Percentiles rank a stretch among this genome's conserved stretches.
phyloP scores from a whole-genome alignment of 2,329 filamentous ascomycete species.

The Fragosphaeria purpurea region DNA sequence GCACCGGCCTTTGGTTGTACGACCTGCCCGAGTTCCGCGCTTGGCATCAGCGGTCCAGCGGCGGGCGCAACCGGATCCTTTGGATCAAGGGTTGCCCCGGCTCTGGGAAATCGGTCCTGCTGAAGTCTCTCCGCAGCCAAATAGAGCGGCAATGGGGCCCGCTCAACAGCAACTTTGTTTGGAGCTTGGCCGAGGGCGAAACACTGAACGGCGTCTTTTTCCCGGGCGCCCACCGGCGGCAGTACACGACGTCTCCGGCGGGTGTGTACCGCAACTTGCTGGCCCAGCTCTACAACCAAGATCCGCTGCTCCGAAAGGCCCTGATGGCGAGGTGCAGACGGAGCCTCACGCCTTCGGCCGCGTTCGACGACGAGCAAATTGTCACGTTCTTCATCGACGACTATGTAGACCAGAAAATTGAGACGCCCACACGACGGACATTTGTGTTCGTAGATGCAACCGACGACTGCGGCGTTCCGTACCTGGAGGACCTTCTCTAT shows the following conservation, averaged over 20 bases:
- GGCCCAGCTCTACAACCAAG: slow-evolving; percentile 20
- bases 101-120: slow-evolving; percentile 22
- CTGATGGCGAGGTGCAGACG: slow-evolving; percentile 8
- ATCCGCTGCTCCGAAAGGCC: slow-evolving; percentile 19
- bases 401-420: slow-evolving; percentile 18
- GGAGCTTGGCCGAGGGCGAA: slow-evolving; percentile 15
- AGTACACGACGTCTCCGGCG: slow-evolving; percentile 13
- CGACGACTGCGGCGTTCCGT: slow-evolving; percentile 16
- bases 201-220: slow-evolving; percentile 14
- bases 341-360: neutral
- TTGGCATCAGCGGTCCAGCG: slow-evolving; percentile 20
- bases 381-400: slow-evolving; percentile 23
- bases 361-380: slow-evolving; percentile 19
- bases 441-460: slow-evolving; percentile 24
- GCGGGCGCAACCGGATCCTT: slow-evolving; percentile 19
- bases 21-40: slow-evolving; percentile 20
- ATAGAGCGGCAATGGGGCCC: slow-evolving; percentile 20
- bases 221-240: slow-evolving; percentile 7
- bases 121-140: slow-evolving; percentile 18
- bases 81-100: slow-evolving; percentile 23
- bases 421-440: slow-evolving; percentile 18
- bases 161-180: slow-evolving; percentile 18
- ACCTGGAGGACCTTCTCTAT: slow-evolving; percentile 18
- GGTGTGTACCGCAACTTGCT: slow-evolving; percentile 20
- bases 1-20: slow-evolving; percentile 23